phyloP scores from a whole-genome alignment of 306 rosid genomes.

The Quercus parvula region DNA sequence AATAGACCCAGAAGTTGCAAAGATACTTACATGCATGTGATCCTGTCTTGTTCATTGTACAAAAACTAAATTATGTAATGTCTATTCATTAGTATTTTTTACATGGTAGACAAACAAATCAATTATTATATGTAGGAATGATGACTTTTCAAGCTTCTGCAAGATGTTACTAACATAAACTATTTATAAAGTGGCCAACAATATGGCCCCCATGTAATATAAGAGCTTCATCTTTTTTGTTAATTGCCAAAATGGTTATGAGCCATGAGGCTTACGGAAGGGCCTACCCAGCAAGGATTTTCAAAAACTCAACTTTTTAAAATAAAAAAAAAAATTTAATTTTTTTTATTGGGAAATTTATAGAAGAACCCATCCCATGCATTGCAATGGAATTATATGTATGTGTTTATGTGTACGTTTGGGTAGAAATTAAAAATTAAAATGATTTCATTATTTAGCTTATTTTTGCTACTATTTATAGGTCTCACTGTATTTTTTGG shows the following conservation, averaged over 20 bases:
- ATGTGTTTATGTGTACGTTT: too few relatives aligned
- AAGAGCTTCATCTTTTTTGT: not conserved
- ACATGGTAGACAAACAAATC: conserved; percentile 14
- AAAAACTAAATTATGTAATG: not conserved
- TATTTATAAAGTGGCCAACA: conserved; percentile 51
- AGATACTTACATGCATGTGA: not conserved
- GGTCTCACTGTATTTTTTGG: accelerated
- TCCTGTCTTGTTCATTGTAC: not conserved
- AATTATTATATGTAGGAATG: conserved; percentile 24
- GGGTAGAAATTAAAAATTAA: too few relatives aligned
- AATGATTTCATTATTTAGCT: too few relatives aligned
- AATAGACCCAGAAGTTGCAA: not conserved
- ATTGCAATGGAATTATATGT: too few relatives aligned
- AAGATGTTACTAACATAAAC: not conserved
- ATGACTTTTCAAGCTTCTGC: conserved; percentile 18
- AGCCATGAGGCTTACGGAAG: conserved; percentile 31
- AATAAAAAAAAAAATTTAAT: too few relatives aligned
- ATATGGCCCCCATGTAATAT: conserved; percentile 36
- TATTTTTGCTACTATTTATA: too few relatives aligned
- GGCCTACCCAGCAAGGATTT: conserved; percentile 1
- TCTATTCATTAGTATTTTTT: conserved; percentile 8
- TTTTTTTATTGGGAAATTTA: not conserved
- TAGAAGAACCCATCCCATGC: conserved; percentile 8
- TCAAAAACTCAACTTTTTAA: conserved; percentile 4
- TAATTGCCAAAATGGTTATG: conserved; percentile 18